Conservation (phyloP, 257 asterid genomes). For the Capsicum rhomboideum region DNA sequence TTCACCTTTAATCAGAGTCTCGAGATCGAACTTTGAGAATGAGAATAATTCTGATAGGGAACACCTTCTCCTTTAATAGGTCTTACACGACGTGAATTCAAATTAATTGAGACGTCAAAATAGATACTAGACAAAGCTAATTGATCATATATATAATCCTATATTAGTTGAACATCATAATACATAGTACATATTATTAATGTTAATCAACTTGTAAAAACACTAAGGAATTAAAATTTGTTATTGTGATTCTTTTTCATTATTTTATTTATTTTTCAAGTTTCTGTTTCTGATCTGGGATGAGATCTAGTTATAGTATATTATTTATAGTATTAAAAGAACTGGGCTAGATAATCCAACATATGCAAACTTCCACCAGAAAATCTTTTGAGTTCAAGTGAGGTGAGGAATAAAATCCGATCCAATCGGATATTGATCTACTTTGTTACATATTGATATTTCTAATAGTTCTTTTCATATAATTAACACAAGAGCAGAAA, state of each 20-base stretch:
- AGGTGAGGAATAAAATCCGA: not conserved
- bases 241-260: not conserved
- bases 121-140: not conserved
- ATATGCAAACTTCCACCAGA: not conserved
- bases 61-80: no score
- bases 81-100: not conserved
- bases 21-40: no score
- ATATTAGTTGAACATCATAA: not conserved
- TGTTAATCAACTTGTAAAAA: not conserved
- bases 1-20: no score
- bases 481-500: not conserved
- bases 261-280: not conserved
- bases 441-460: not conserved
- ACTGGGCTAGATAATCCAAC: not conserved
- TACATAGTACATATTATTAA: not conserved
- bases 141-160: not conserved
- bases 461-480: not conserved
- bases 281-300: not conserved
- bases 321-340: not conserved
- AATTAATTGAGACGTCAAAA: not conserved
- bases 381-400: not conserved
- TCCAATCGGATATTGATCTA: not conserved
- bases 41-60: no score
- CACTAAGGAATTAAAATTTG: not conserved
- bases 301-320: not conserved